Base-by-base conservation (phyloP, 73 alveolate genomes). In the Paramecium caudatum region DNA sequence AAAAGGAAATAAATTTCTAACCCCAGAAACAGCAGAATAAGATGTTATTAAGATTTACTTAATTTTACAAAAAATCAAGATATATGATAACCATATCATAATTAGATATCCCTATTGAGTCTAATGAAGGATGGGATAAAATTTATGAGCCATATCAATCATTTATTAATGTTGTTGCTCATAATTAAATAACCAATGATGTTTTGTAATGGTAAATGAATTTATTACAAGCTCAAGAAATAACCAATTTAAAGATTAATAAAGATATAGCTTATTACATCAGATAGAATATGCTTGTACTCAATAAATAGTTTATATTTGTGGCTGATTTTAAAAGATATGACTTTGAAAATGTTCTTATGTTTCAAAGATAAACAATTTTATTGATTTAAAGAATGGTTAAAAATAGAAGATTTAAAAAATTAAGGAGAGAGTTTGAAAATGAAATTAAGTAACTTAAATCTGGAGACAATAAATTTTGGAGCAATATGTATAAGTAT, bases 291-390 rank as follows among this genome's bases (percentile, higher is more conserved):
- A 41, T 74, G 32, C 43, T 23, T 39, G 88, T 43, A 3, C 32
- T 74, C 1, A 43, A 36, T 36, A 41, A 74, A 23, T 39, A 45
- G 21, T 27, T 74, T 37, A 27, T 74, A 3, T 74, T 21, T 74
- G 69, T 74, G 10, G 88, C 88, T 15, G 47, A 43, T 37, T 43
- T 37, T 74, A 34, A 25, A 1, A 39, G 16, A n/a, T 10, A 41
- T 12, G 88, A 74, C 7, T 74, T 74, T 74, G 62, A 74, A 4
- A 41, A 74, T 74, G 88, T 74, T 9, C n/a, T 74, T 0, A 74
- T 74, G 62, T 39, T 74, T 15, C 49, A 30, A 16, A 27, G 39
- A 13, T 39, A 74, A 17, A 21, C 68, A 2, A 37, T 74, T 33
- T 15, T 21, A 19, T 4, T 37, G 0, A 74, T 74, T 74, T 74